Percentiles rank a stretch among this genome's conserved stretches.
phyloP scores from a whole-genome alignment of 768 basidiomycete genomes.

The Phylloporus rhodoxanthus region DNA sequence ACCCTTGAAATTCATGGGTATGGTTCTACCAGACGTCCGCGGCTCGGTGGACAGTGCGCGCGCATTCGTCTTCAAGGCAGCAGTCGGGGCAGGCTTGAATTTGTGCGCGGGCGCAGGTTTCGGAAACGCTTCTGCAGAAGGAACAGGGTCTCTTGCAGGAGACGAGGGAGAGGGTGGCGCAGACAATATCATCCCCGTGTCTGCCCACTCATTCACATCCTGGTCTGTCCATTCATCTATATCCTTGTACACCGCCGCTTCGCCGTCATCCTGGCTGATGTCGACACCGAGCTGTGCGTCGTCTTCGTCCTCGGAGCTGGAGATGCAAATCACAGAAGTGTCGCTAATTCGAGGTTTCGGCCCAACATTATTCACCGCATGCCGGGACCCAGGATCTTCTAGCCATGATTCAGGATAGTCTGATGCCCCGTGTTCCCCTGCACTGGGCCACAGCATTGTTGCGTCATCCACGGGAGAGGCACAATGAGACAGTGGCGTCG shows the following conservation, averaged over 20 bases:
- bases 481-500: conserved; percentile 4
- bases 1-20: neutral
- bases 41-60: neutral
- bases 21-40: neutral
- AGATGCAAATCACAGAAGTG: conserved; percentile 20
- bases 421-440: neutral
- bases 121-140: neutral
- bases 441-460: neutral
- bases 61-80: neutral
- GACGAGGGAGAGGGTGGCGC: conserved; percentile 12
- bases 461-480: neutral
- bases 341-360: conserved; percentile 10
- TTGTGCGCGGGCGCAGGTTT: conserved; percentile 9
- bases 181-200: conserved; percentile 25
- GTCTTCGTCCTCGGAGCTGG: conserved; percentile 25
- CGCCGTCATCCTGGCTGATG: neutral
- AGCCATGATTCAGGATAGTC: neutral
- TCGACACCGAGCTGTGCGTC: neutral
- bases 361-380: neutral
- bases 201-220: conserved; percentile 7
- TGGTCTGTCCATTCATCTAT: neutral
- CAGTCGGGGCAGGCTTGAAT: conserved; percentile 14
- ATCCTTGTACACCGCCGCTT: neutral
- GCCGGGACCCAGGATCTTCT: neutral
- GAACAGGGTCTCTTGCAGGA: neutral